Conservation (phyloP, 257 asterid genomes). For the Solanum arcanum region DNA sequence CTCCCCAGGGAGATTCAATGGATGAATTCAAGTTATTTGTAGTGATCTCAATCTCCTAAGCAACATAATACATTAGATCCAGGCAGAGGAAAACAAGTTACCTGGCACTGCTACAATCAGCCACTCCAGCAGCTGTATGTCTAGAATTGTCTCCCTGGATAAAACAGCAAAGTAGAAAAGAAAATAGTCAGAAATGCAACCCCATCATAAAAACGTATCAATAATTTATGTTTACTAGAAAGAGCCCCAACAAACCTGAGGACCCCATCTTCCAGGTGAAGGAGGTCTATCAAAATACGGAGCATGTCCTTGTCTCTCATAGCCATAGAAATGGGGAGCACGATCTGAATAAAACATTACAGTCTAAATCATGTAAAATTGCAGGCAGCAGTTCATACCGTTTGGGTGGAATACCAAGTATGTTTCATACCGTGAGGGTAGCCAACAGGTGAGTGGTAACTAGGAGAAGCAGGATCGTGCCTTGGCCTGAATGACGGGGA, state of each 20-base stretch:
- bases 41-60: not conserved
- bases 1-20: not conserved
- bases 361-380: not conserved
- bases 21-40: not conserved
- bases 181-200: not conserved
- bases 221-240: not conserved
- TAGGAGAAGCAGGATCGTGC: slow-evolving; percentile 11
- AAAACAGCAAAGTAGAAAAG: not conserved
- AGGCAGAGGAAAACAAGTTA: not conserved
- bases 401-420: not conserved
- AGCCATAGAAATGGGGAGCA: slow-evolving; percentile 1
- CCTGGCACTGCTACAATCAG: slow-evolving; percentile 2
- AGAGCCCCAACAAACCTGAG: not conserved
- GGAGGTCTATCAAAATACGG: slow-evolving; percentile 4
- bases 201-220: not conserved
- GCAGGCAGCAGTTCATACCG: not conserved
- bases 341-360: not conserved
- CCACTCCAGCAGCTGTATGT: slow-evolving; percentile 1
- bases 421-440: not conserved
- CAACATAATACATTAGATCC: not conserved
- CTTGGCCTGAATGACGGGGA: slow-evolving; percentile 9
- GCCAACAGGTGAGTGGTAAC: slow-evolving; percentile 7
- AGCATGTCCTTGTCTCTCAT: slow-evolving; percentile 3
- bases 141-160: slow-evolving; percentile 1
- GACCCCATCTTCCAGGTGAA: slow-evolving; percentile 10